phyloP scores from a whole-genome alignment of 1,284 basidiomycete species.

The Ceratobasidium papillatum region DNA sequence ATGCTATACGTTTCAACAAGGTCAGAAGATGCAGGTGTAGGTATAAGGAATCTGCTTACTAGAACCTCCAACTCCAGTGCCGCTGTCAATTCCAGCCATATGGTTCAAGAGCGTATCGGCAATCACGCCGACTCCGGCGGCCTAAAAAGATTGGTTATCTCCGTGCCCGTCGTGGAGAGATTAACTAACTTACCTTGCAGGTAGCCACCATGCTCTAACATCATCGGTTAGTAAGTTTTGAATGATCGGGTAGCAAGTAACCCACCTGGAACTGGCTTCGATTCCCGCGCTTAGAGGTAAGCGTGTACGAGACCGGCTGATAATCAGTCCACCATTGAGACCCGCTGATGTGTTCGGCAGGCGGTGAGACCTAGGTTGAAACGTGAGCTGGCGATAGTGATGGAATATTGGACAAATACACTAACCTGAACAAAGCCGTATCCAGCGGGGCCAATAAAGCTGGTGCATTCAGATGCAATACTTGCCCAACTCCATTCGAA shows the following conservation, averaged over 20 bases:
- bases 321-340: slow-evolving; percentile 75
- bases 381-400: not conserved
- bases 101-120: slow-evolving; percentile 44
- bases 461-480: slow-evolving; percentile 43
- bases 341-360: slow-evolving; percentile 51
- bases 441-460: slow-evolving; percentile 43
- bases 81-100: slow-evolving; percentile 42
- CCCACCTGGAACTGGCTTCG: slow-evolving; percentile 55
- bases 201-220: slow-evolving; percentile 45
- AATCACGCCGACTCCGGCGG: slow-evolving; percentile 46
- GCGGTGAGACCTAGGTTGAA: slow-evolving; percentile 34
- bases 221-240: not conserved
- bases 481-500: slow-evolving; percentile 44
- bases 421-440: slow-evolving; percentile 50
- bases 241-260: slow-evolving; percentile 56
- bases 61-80: slow-evolving; percentile 44
- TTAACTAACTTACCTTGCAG: slow-evolving; percentile 15
- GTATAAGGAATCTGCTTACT: slow-evolving; percentile 11
- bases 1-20: slow-evolving; percentile 2
- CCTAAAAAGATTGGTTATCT: not conserved
- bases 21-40: not conserved
- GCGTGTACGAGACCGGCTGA: slow-evolving; percentile 65
- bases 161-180: not conserved
- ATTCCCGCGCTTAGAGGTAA: slow-evolving; percentile 47
- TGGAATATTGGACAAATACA: not conserved